Evolutionary conservation across 2,329 filamentous ascomycete genomes (phyloP).

Genomic region (Graphilbum sp.): DNA sequence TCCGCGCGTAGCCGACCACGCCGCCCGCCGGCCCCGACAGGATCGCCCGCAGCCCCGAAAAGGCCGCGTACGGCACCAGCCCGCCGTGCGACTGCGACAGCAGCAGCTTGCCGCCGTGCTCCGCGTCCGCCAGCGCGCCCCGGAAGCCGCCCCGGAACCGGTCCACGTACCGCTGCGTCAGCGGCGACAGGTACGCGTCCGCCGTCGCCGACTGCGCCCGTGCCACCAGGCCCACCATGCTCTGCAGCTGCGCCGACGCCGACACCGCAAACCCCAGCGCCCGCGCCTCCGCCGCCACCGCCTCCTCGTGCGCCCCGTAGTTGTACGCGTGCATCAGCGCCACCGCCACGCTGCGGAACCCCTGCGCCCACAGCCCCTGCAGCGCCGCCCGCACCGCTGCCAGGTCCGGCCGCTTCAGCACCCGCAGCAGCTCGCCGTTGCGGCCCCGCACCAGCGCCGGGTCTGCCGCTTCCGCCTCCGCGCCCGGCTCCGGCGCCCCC

Average conservation of each 20-base stretch:
- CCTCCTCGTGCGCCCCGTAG: constrained; percentile 8
- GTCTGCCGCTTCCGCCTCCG: constrained; percentile 9
- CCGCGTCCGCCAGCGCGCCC: constrained; percentile 39
- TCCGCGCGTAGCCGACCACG: constrained; percentile 58
- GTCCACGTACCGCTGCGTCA: constrained; percentile 53
- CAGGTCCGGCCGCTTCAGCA: constrained; percentile 27
- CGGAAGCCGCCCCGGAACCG: constrained; percentile 50
- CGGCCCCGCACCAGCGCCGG: constrained; percentile 35
- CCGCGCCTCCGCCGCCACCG: constrained; percentile 4
- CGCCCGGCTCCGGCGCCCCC: constrained; percentile 14
- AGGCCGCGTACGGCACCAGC: constrained; percentile 9
- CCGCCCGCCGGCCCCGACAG: constrained; percentile 55
- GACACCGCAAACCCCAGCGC: constrained; percentile 2
- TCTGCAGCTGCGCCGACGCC: constrained; percentile 1
- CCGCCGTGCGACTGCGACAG: constrained; percentile 54
- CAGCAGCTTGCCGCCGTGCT: constrained; percentile 44
- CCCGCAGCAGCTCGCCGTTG: constrained; percentile 49
- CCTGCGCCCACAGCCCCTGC: constrained; percentile 41
- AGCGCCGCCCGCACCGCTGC: constrained; percentile 38
- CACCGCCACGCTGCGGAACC: constrained; percentile 31
- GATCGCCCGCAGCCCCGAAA: constrained; percentile 33
- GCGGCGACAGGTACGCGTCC: constrained; percentile 60
- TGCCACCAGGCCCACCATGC: constrained; percentile 60
- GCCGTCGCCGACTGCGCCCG: constrained; percentile 54
- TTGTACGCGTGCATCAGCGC: constrained; percentile 7